Evolutionary conservation across 2,329 filamentous ascomycete genomes (phyloP).

Genomic region (Ambrosiella xylebori): DNA sequence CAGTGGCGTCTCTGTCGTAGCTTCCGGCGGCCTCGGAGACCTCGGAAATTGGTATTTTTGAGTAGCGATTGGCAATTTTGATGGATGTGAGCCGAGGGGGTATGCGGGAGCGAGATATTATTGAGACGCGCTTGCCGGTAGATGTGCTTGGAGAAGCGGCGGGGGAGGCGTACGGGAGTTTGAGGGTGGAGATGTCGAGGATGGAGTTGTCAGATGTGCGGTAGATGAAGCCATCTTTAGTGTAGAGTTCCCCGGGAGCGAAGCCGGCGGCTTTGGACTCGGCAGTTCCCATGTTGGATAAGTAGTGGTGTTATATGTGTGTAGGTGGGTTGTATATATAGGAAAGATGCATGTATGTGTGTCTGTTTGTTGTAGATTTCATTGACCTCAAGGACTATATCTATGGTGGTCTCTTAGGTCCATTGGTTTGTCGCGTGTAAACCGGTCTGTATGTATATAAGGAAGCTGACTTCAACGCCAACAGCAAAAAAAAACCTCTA

Average conservation of each 20-base stretch:
- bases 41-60: no score
- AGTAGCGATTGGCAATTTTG: no score
- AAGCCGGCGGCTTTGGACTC: constrained; percentile 5
- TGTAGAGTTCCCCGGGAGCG: constrained; percentile 7
- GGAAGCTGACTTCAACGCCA: no score
- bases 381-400: background rate
- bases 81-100: no score
- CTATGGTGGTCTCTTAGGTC: background rate
- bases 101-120: background rate
- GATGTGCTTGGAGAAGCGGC: background rate
- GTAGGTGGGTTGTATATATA: background rate
- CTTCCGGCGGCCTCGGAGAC: no score
- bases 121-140: background rate
- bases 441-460: no score
- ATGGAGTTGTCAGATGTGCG: constrained; percentile 2
- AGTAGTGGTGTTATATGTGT: background rate
- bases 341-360: background rate
- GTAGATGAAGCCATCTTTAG: constrained; percentile 8
- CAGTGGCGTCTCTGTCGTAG: no score
- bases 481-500: no score
- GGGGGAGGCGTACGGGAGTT: background rate
- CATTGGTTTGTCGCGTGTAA: no score
- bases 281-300: constrained; percentile 5
- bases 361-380: background rate
- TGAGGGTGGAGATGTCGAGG: constrained; percentile 3